phyloP scores from a whole-genome alignment of 1,284 basidiomycete species.

The Porphyrellus sp. region DNA sequence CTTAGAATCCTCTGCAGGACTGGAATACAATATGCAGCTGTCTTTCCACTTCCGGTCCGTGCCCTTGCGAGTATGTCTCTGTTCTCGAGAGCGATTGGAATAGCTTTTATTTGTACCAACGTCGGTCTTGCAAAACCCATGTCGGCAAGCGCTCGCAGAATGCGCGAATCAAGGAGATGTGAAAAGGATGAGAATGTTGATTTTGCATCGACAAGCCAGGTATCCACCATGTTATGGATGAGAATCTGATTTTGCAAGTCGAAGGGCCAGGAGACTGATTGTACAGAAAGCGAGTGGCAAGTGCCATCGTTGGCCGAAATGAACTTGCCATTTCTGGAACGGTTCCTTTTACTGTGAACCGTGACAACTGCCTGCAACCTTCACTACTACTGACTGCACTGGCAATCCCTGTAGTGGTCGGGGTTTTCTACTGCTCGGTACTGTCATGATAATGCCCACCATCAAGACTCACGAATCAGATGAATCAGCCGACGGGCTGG shows the following conservation, averaged over 20 bases:
- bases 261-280: too few species aligned
- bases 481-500: conserved; percentile 1
- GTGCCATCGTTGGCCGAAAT: too few species aligned
- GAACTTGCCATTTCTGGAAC: too few species aligned
- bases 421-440: background rate
- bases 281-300: too few species aligned
- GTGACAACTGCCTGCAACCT: too few species aligned
- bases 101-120: conserved; percentile 75
- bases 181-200: conserved; percentile 66
- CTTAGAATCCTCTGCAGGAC: conserved; percentile 86
- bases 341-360: too few species aligned
- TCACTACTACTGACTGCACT: too few species aligned
- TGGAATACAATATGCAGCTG: conserved; percentile 92
- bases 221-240: conserved; percentile 18
- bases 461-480: conserved; percentile 22
- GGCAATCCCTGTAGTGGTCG: background rate
- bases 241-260: background rate
- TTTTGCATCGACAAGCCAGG: conserved; percentile 41
- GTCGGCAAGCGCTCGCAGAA: conserved; percentile 79
- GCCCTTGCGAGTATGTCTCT: conserved; percentile 93
- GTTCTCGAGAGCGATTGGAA: conserved; percentile 86
- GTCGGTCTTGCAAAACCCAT: conserved; percentile 82
- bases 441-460: conserved; percentile 9
- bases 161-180: conserved; percentile 70
- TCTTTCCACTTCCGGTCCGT: conserved; percentile 96